A percentile compares a stretch with the other conserved stretches of the same genome.
These are phyloP conservation scores for Xerocomus nothofagi DNA, from an alignment of 1,284 basidiomycete genomes.

Conservation along the genomic window DNA sequence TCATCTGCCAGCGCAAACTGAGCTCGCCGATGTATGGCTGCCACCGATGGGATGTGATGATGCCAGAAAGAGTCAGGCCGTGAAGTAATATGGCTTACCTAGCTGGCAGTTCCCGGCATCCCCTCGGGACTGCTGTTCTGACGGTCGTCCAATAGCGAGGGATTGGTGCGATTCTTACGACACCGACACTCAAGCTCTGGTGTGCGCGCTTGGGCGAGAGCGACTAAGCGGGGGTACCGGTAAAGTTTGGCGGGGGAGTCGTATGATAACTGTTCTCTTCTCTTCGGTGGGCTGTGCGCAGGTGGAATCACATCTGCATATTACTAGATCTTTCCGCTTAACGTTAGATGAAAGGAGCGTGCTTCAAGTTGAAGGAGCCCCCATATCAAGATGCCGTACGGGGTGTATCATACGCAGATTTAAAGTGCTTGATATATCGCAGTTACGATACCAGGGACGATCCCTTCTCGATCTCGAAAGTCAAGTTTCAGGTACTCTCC, in stretches of 20 bases:
- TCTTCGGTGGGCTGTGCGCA: slow-evolving; percentile 30
- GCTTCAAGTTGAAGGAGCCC: slow-evolving; percentile 22
- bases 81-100: slow-evolving; percentile 27
- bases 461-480: slow-evolving; percentile 38
- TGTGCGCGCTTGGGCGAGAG: neutral
- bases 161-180: slow-evolving; percentile 18
- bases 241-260: slow-evolving; percentile 12
- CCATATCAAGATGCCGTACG: slow-evolving; percentile 37
- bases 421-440: slow-evolving; percentile 36
- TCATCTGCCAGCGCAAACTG: slow-evolving; percentile 24
- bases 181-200: slow-evolving; percentile 1
- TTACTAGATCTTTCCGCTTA: slow-evolving; percentile 37
- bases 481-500: slow-evolving; percentile 39
- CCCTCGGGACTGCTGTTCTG: slow-evolving; percentile 21
- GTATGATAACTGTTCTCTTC: slow-evolving; percentile 15
- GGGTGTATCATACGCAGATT: slow-evolving; percentile 37
- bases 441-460: slow-evolving; percentile 39
- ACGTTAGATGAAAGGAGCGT: slow-evolving; percentile 39
- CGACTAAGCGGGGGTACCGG: slow-evolving; percentile 14
- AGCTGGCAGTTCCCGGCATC: slow-evolving; percentile 20
- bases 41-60: slow-evolving; percentile 16
- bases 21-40: slow-evolving; percentile 16
- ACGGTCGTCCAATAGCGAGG: slow-evolving; percentile 10
- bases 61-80: slow-evolving; percentile 14
- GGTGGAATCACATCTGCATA: slow-evolving; percentile 36